phyloP scores from a whole-genome alignment of 768 basidiomycete genomes.

The Russula griseocarnosa region DNA sequence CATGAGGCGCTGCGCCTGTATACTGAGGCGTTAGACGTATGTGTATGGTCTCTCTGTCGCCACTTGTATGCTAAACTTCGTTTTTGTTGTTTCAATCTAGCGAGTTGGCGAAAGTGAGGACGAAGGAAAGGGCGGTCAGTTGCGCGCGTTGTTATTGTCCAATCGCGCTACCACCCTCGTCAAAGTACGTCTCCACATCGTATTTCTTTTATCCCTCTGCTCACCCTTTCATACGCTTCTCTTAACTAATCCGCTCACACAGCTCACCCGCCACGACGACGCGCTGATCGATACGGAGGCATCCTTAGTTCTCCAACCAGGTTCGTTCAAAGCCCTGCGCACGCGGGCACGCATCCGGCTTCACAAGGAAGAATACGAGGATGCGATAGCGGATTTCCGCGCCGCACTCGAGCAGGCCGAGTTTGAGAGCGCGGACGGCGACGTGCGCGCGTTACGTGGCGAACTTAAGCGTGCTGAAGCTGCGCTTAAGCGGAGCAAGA shows the following conservation, averaged over 20 bases:
- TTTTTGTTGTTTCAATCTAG: slow-evolving; percentile 35
- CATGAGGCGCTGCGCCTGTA: slow-evolving; percentile 67
- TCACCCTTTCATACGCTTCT: not conserved
- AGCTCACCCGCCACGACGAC: slow-evolving; percentile 63
- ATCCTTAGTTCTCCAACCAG: slow-evolving; percentile 57
- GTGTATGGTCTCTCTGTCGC: slow-evolving; percentile 20
- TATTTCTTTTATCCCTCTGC: slow-evolving; percentile 18
- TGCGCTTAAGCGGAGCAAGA: slow-evolving; percentile 80
- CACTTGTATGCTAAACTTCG: too few species aligned
- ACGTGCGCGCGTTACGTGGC: slow-evolving; percentile 53
- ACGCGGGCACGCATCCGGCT: slow-evolving; percentile 80
- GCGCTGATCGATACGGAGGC: slow-evolving; percentile 69
- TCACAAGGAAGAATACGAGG: slow-evolving; percentile 69
- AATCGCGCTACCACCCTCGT: slow-evolving; percentile 80
- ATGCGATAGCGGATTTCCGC: slow-evolving; percentile 70
- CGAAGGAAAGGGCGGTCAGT: slow-evolving; percentile 75
- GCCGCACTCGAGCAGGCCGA: slow-evolving; percentile 70
- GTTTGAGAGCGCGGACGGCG: slow-evolving; percentile 58
- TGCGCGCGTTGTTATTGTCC: slow-evolving; percentile 73
- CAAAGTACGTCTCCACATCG: slow-evolving; percentile 46
- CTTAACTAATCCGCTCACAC: not conserved
- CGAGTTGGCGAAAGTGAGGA: slow-evolving; percentile 62
- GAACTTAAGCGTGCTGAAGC: slow-evolving; percentile 82
- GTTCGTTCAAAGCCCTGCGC: slow-evolving; percentile 80
- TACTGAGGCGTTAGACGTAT: slow-evolving; percentile 63